A percentile compares a stretch with the other conserved stretches of the same genome.
Evolutionary conservation across 306 rosid species (phyloP).

Genomic region (Trifolium subterraneum): DNA sequence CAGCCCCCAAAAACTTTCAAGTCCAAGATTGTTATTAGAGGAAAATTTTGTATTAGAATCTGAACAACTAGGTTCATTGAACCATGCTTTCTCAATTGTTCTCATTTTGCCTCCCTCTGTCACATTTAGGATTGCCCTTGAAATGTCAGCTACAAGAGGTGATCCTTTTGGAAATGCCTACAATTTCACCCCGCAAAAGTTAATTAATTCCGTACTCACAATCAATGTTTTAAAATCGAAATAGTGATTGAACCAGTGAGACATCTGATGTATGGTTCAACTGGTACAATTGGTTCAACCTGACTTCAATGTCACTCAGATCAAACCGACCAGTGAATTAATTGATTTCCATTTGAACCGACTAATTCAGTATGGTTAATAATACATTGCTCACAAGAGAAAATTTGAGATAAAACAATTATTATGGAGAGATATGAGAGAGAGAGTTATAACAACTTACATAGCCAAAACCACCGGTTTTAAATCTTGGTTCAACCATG

Average conservation of each 20-base stretch:
- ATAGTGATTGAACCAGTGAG: too few relatives aligned
- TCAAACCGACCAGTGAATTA: too few relatives aligned
- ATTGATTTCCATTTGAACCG: too few relatives aligned
- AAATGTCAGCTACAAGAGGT: conserved; percentile 57
- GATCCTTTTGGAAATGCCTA: background rate
- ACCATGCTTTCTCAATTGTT: conserved; percentile 53
- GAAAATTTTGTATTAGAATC: conserved; percentile 37
- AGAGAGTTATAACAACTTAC: conserved; percentile 44
- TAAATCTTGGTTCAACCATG: conserved; percentile 56
- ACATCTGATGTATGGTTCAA: too few relatives aligned
- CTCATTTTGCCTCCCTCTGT: conserved; percentile 57
- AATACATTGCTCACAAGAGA: too few relatives aligned
- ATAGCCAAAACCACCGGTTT: conserved; percentile 66
- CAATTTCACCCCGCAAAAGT: background rate
- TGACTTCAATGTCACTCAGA: too few relatives aligned
- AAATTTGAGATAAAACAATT: too few relatives aligned
- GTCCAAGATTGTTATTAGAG: conserved; percentile 41
- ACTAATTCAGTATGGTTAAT: too few relatives aligned
- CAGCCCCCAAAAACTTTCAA: conserved; percentile 51
- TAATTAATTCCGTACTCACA: background rate
- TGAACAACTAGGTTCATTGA: conserved; percentile 37
- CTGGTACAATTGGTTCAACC: too few relatives aligned
- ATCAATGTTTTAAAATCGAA: background rate
- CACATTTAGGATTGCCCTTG: conserved; percentile 62
- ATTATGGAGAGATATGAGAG: too few relatives aligned